Conservation (phyloP, 805 yeast species). For the Cyberlindnera suaveolens region DNA sequence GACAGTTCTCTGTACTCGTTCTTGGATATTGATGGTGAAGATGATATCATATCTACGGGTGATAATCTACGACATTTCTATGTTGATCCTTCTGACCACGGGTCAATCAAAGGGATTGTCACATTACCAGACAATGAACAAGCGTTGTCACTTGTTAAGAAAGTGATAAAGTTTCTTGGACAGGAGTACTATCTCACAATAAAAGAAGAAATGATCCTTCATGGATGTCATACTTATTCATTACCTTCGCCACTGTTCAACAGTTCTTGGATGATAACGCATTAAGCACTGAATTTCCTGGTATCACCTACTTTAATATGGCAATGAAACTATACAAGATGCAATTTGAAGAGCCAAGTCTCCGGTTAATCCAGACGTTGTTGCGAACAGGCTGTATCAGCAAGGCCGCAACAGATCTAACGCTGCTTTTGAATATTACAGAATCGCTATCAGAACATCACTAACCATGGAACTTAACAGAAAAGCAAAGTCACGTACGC, state of each 20-base stretch:
- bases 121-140: slow-evolving; percentile 12
- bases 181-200: slow-evolving; percentile 16
- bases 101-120: slow-evolving; percentile 4
- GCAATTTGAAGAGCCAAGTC: slow-evolving; percentile 28
- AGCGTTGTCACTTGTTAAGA: slow-evolving; percentile 12
- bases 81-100: slow-evolving; percentile 7
- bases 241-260: slow-evolving; percentile 23
- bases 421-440: slow-evolving; percentile 29
- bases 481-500: slow-evolving; percentile 15
- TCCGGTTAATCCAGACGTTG: slow-evolving; percentile 28
- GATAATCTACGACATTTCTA: slow-evolving; percentile 16
- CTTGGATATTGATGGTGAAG: slow-evolving; percentile 18
- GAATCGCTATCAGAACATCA: slow-evolving; percentile 28
- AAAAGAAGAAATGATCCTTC: slow-evolving; percentile 5
- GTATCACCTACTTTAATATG: slow-evolving; percentile 22
- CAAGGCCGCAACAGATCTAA: slow-evolving; percentile 33
- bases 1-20: slow-evolving; percentile 22
- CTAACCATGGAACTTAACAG: slow-evolving; percentile 28
- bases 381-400: slow-evolving; percentile 28
- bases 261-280: slow-evolving; percentile 18
- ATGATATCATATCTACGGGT: slow-evolving; percentile 5
- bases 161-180: slow-evolving; percentile 18
- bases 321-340: slow-evolving; percentile 27
- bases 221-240: slow-evolving; percentile 16
- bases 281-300: slow-evolving; percentile 15